Percentiles rank a stretch among this genome's conserved stretches.
These are phyloP conservation scores for Phytophthora cryptogea DNA, from an alignment of 352 stramenopile species.

Conservation along the genomic window DNA sequence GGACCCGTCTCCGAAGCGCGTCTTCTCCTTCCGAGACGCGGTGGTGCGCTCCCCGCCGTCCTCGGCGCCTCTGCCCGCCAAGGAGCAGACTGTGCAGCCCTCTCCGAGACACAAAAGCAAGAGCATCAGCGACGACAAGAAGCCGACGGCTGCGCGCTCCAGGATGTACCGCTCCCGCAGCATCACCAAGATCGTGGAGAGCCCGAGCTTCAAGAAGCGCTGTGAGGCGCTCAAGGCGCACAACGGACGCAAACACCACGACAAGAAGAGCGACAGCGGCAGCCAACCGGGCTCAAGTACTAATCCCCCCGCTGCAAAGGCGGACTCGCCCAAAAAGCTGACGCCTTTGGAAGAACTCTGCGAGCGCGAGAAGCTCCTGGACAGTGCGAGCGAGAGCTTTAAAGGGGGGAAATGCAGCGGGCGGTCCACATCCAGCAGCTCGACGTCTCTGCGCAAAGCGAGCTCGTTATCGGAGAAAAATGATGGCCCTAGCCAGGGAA, in stretches of 20 bases:
- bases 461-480: slow-evolving; percentile 22
- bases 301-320: slow-evolving; percentile 1
- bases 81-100: neutral
- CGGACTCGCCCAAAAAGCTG: slow-evolving; percentile 21
- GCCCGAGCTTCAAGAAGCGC: slow-evolving; percentile 46
- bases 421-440: slow-evolving; percentile 6
- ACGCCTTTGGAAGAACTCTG: slow-evolving; percentile 40
- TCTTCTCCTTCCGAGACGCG: slow-evolving; percentile 43
- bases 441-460: neutral
- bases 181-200: slow-evolving; percentile 45
- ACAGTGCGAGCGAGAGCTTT: slow-evolving; percentile 12
- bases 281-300: neutral
- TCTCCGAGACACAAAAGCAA: slow-evolving; percentile 1
- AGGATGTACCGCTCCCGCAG: slow-evolving; percentile 38
- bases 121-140: slow-evolving; percentile 9
- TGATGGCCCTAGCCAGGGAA: slow-evolving; percentile 5
- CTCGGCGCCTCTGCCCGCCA: neutral
- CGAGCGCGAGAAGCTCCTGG: slow-evolving; percentile 32
- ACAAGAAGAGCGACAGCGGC: slow-evolving; percentile 20
- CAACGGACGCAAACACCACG: slow-evolving; percentile 18
- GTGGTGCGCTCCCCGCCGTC: slow-evolving; percentile 28
- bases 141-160: slow-evolving; percentile 2
- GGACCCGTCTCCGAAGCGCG: slow-evolving; percentile 18
- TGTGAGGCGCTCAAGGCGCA: slow-evolving; percentile 44
- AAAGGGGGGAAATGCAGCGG: slow-evolving; percentile 1